A percentile compares a stretch with the other conserved stretches of the same genome.
These are phyloP conservation scores for Leucoagaricus sp. DNA, from an alignment of 1,284 basidiomycete genomes.

Conservation along the genomic window DNA sequence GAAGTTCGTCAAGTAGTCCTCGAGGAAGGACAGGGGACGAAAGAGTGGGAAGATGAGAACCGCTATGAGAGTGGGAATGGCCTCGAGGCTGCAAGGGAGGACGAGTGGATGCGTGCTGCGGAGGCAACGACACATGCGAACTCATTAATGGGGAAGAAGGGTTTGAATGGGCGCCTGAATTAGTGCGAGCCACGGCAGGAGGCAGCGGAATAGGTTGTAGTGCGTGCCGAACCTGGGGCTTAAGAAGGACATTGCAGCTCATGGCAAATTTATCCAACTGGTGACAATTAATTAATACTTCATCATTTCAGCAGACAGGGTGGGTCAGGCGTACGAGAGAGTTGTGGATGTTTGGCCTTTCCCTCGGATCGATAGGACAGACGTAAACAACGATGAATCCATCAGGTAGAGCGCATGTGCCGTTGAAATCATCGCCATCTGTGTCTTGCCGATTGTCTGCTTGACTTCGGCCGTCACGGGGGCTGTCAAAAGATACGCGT, in stretches of 20 bases:
- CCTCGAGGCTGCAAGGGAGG: constrained; percentile 20
- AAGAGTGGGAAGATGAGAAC: constrained; percentile 18
- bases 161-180: constrained; percentile 32
- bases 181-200: constrained; percentile 28
- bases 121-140: constrained; percentile 19
- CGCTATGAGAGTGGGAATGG: constrained; percentile 17
- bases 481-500: constrained; percentile 47
- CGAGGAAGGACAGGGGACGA: constrained; percentile 25
- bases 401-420: constrained; percentile 61
- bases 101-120: constrained; percentile 19
- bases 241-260: constrained; percentile 59
- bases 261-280: constrained; percentile 80
- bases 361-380: constrained; percentile 59
- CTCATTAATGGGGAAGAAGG: constrained; percentile 10
- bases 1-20: constrained; percentile 41
- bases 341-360: constrained; percentile 64
- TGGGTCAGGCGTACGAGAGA: constrained; percentile 50
- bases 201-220: constrained; percentile 34
- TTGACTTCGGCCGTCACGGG: constrained; percentile 1
- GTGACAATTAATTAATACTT: constrained; percentile 10
- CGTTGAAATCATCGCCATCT: constrained; percentile 32
- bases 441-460: constrained; percentile 13
- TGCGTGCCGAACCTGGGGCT: constrained; percentile 40
- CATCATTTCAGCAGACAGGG: background rate
- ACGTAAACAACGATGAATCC: constrained; percentile 75